A percentile compares a stretch with the other conserved stretches of the same genome.
These are phyloP conservation scores for Aspergillus quadrilineatus DNA, from an alignment of 2,329 filamentous ascomycete species.

Conservation along the genomic window DNA sequence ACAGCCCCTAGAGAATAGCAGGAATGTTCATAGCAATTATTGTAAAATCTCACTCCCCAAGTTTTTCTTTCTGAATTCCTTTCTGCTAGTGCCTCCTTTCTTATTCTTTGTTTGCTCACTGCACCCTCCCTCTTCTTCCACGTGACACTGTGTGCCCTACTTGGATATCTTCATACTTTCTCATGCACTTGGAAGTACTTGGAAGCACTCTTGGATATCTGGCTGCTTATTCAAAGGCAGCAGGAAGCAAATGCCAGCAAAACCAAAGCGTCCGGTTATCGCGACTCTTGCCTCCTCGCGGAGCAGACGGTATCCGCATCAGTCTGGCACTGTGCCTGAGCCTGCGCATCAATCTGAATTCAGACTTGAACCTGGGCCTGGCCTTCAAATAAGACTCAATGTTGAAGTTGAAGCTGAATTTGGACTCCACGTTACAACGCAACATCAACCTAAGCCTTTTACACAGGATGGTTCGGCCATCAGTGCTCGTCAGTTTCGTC, in stretches of 20 bases:
- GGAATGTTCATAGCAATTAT: neutral
- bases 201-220: neutral
- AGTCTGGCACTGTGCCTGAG: neutral
- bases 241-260: neutral
- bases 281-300: neutral
- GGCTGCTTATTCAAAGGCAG: neutral
- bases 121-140: constrained; percentile 6
- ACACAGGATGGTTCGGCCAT: neutral
- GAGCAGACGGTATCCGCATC: neutral
- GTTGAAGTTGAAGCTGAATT: neutral
- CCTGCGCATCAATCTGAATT: neutral
- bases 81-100: neutral
- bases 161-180: constrained; percentile 7
- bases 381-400: neutral
- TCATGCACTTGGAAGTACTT: neutral
- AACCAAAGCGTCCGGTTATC: neutral
- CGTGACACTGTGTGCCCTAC: constrained; percentile 16
- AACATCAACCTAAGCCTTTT: neutral
- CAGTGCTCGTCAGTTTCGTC: neutral
- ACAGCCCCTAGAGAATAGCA: neutral
- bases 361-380: neutral
- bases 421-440: too few species aligned
- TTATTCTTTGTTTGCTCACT: neutral
- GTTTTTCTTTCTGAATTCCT: neutral
- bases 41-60: neutral